phyloP scores from a whole-genome alignment of 169 alveolate genomes.

The Neospora caninum region DNA sequence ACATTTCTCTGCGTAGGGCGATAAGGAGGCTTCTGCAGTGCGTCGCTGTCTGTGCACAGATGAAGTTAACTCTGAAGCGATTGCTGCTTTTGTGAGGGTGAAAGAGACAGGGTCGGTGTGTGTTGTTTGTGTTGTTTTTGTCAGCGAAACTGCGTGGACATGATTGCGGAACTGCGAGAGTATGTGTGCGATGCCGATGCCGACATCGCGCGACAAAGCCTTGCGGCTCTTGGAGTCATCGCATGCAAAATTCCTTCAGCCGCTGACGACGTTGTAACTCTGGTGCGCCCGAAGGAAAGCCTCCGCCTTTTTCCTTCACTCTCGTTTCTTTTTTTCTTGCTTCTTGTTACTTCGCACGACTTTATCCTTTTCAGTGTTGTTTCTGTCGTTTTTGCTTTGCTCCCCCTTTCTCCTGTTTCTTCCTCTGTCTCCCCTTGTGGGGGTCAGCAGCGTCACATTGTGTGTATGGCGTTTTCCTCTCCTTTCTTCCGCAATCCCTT shows the following conservation, averaged over 20 bases:
- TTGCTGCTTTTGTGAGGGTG: no score
- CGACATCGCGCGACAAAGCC: conserved; percentile 90
- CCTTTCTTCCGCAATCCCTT: no score
- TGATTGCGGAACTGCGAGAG: conserved; percentile 90
- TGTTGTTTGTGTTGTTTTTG: neutral
- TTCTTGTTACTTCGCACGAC: no score
- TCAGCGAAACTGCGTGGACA: conserved; percentile 85
- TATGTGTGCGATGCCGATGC: conserved; percentile 94
- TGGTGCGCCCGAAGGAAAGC: conserved; percentile 1
- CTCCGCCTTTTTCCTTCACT: no score
- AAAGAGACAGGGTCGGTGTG: neutral
- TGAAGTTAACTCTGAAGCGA: no score
- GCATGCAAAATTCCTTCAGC: conserved; percentile 85
- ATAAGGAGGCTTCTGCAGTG: no score
- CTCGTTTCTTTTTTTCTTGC: no score
- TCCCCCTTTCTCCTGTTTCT: no score
- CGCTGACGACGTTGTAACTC: conserved; percentile 1
- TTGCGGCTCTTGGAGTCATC: conserved; percentile 90
- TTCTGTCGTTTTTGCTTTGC: no score
- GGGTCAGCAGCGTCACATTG: neutral
- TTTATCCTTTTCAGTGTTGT: no score
- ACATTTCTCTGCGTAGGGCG: no score
- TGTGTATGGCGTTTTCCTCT: neutral
- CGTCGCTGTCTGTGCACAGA: no score
- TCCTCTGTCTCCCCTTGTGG: neutral